Evolutionary conservation across 108 stramenopile genomes (phyloP), one percentile per base, ranked within the genome.

Genomic region (Conticribra guillardii): DNA sequence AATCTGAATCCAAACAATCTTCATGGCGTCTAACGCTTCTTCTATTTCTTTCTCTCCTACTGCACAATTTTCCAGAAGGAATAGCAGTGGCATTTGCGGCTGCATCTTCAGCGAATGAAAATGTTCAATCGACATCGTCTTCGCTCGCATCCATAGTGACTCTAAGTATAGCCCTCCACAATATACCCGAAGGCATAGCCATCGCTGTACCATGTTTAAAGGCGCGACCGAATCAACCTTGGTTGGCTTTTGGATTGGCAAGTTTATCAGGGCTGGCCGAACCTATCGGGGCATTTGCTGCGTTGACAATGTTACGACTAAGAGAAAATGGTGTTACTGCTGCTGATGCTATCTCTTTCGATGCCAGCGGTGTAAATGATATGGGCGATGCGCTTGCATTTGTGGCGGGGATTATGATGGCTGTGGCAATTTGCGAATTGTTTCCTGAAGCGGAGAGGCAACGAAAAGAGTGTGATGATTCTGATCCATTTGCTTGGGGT

Each of bases 381-480:
- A 61, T 62, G n/a, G 37, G 62, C 16, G 46, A 32, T 32, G 60
- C 49, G 19, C 46, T 69, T 16, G 69, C 69, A 3, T 69, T 69
- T 52, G 69, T 69, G n/a, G 60, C 69, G 24, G 69, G 69, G 9
- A 64, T 69, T 14, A 69, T 69, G 69, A 49, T 69, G 11, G 51
- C 69, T 47, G 69, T 69, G 46, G 49, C 60, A 21, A 46, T 69
- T 11, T 49, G 44, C 9, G 69, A 69, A 29, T 31, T 69, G 48
- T 15, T 69, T 2, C 69, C 69, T 2, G 69, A 69, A 33, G 69
- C 69, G 26, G 61, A 64, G 14, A 22, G 69, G 31, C 69, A 69
- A 47, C 41, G 44, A 24, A 47, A 62, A 30, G 61, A 62, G 21
- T 46, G 61, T 48, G 61, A 46, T 48, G 22, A 21, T 21, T n/a